Evolutionary conservation across 2,329 filamentous ascomycete species (phyloP).

Genomic region (Aureobasidium sp.): DNA sequence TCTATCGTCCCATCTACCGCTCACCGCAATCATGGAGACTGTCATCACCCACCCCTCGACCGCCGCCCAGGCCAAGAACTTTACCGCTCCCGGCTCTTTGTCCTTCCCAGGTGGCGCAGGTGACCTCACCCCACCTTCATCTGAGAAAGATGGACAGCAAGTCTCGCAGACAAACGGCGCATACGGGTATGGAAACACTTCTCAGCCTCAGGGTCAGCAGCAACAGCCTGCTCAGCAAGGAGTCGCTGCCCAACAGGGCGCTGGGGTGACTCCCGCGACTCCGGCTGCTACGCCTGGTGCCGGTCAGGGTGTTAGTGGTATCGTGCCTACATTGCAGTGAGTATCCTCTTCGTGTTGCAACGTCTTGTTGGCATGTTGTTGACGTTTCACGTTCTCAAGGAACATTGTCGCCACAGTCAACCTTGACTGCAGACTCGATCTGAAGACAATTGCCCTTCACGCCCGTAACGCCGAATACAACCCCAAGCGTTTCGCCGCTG

Average conservation of each 20-base stretch:
- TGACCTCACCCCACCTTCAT: slow-evolving; percentile 74
- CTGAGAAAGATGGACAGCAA: slow-evolving; percentile 58
- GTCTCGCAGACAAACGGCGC: slow-evolving; percentile 42
- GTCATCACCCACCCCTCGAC: slow-evolving; percentile 85
- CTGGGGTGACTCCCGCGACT: slow-evolving; percentile 80
- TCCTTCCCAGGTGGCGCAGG: slow-evolving; percentile 81
- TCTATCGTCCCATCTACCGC: slow-evolving; percentile 23
- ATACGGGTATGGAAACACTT: slow-evolving; percentile 44
- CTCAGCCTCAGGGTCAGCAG: slow-evolving; percentile 47
- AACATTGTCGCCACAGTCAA: slow-evolving; percentile 99
- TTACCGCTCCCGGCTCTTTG: slow-evolving; percentile 85
- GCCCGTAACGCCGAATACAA: slow-evolving; percentile 98
- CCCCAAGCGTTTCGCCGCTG: slow-evolving; percentile 97
- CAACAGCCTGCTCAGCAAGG: slow-evolving; percentile 12
- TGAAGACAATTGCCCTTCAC: slow-evolving; percentile 98
- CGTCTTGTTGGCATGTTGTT: slow-evolving; percentile 26
- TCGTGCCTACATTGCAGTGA: slow-evolving; percentile 94
- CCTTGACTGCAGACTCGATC: slow-evolving; percentile 89
- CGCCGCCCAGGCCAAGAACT: slow-evolving; percentile 89
- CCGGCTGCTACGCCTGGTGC: slow-evolving; percentile 87
- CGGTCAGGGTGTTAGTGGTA: slow-evolving; percentile 73
- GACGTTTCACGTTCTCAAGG: slow-evolving; percentile 53
- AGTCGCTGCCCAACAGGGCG: slow-evolving; percentile 45
- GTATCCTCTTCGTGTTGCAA: slow-evolving; percentile 49
- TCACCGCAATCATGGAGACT: slow-evolving; percentile 63